Conservation (phyloP, 2,329 filamentous ascomycete genomes). For the Bretziella fagacearum region DNA sequence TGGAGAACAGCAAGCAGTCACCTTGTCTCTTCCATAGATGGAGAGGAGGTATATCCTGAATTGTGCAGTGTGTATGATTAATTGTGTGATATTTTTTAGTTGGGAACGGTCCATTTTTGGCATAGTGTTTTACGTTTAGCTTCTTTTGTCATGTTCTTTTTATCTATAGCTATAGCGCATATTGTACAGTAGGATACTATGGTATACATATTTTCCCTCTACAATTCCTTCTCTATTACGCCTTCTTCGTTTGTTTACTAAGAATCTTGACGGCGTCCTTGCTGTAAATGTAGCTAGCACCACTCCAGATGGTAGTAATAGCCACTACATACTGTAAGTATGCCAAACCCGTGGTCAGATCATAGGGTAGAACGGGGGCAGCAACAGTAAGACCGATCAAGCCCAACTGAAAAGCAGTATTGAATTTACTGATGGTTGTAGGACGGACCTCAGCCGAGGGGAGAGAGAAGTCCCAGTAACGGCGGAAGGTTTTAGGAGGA, state of each 20-base stretch:
- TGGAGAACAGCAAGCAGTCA: background rate
- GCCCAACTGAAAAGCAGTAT: constrained; percentile 79
- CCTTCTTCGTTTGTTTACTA: constrained; percentile 18
- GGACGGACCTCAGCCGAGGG: constrained; percentile 73
- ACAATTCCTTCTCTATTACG: too few species aligned
- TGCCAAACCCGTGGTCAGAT: constrained; percentile 37
- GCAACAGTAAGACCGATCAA: constrained; percentile 74
- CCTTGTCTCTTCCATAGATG: background rate
- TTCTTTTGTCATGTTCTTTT: background rate
- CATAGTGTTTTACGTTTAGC: background rate
- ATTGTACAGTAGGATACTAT: background rate
- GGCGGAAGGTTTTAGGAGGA: constrained; percentile 73
- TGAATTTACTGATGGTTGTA: constrained; percentile 75
- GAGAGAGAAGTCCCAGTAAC: constrained; percentile 96
- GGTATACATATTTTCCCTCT: too few species aligned
- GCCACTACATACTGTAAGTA: constrained; percentile 62
- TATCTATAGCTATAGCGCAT: background rate
- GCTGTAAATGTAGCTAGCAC: constrained; percentile 75
- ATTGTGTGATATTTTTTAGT: background rate
- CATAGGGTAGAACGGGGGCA: constrained; percentile 52
- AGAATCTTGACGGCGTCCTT: constrained; percentile 88
- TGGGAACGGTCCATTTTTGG: background rate
- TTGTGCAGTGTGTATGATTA: background rate
- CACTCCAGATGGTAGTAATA: constrained; percentile 81
- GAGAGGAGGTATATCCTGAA: background rate